Conservation (phyloP, 345 rosid genomes). For the Salix suchowensis region DNA sequence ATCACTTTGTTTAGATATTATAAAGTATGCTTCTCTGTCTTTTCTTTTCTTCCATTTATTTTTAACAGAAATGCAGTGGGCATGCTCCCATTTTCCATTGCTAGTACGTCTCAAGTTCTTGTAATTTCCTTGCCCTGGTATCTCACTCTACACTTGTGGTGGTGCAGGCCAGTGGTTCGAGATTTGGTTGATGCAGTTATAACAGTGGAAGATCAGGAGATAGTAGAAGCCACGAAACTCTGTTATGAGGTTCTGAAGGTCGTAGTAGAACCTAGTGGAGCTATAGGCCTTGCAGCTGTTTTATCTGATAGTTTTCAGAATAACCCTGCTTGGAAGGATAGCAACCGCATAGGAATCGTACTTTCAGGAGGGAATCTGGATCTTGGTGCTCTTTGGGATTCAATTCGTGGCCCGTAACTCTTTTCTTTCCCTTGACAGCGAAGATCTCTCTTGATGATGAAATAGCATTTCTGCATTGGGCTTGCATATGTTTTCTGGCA, state of each 20-base stretch:
- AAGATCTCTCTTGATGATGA: background rate
- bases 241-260: conserved; percentile 80
- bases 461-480: too few relatives aligned
- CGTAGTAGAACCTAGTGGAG: conserved; percentile 89
- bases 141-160: conserved; percentile 7
- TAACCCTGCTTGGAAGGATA: conserved; percentile 49
- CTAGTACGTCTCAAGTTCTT: background rate
- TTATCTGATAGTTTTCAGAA: conserved; percentile 52
- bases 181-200: conserved; percentile 74
- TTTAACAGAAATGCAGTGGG: too few relatives aligned
- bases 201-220: conserved; percentile 60
- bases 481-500: too few relatives aligned
- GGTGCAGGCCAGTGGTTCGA: conserved; percentile 67
- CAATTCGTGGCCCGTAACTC: conserved; percentile 8
- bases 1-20: background rate
- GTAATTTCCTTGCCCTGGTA: background rate
- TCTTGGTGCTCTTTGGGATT: conserved; percentile 64
- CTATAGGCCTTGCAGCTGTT: conserved; percentile 90
- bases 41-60: background rate
- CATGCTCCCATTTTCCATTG: background rate
- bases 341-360: conserved; percentile 59
- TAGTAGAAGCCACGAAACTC: conserved; percentile 76
- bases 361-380: conserved; percentile 86
- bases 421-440: background rate
- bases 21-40: background rate